Evolutionary conservation across 768 basidiomycete species (phyloP), one percentile per base, ranked within the genome.

Genomic region (Tylopilus rubrobrunneus): DNA sequence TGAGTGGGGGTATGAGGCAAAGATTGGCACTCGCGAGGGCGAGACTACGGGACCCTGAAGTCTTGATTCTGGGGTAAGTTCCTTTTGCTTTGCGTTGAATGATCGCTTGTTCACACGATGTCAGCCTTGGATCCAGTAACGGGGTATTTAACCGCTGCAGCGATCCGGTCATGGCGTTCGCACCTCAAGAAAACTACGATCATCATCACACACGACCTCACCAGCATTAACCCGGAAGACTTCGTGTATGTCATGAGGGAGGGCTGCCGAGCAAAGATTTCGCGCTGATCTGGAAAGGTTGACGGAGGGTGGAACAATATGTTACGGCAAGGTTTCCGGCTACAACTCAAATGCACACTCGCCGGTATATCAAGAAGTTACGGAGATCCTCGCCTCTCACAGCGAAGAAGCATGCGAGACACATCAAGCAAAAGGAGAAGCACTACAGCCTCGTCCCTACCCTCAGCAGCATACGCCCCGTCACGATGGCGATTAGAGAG

Each of bases 1-100:
- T 95, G 60, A 92, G 89, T 57, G 96, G 96, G 14, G 96, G 96
- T 3, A 97, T 98, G 76, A 83, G 83, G 61, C 96, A 99, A 73
- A 72, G 96, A 9, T 66, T 99, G 28, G 91, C 92, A 7, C 84
- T 99, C 53, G 96, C 96, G 0, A 75, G 96, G 47, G 95, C 92
- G 1, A 79, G 82, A 54, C 71, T 98, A 51, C 76, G 94, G 47
- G 83, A 98, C 69, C 95, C 96, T 5, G 82, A 84, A 1, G 86
- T 98, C 7, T 75, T 98, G 56, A 87, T 99, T 63, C 86, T 98
- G n/a, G 39, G 94, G 96, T 95, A 54, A 45, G 87, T 34, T 29
- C 17, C 17, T 5, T 45, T 15, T 52, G 21, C 12, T n/a, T 7
- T 17, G 15, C 5, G n/a, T 27, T 37, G 7, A 6, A 25, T 23